Percentiles rank a stretch among this genome's conserved stretches.
phyloP scores from a whole-genome alignment of 305 asterid species.

The Solanum hybrid region DNA sequence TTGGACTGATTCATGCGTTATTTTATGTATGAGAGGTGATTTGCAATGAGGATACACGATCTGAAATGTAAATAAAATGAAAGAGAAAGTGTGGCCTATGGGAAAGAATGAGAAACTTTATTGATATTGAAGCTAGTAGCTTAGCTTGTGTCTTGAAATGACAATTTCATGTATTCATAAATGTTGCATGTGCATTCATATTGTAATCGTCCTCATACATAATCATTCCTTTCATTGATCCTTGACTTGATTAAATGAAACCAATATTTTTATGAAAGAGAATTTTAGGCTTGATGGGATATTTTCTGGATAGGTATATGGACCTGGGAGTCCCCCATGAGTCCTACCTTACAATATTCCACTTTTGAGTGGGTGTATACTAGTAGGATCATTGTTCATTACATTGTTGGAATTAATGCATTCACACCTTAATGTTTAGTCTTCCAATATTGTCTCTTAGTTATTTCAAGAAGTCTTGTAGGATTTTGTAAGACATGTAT shows the following conservation, averaged over 20 bases:
- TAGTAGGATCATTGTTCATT: background rate
- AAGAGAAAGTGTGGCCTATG: background rate
- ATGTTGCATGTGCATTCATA: background rate
- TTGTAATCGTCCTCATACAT: background rate
- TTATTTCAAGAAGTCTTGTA: too few relatives aligned
- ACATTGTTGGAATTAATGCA: background rate
- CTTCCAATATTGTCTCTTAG: too few relatives aligned
- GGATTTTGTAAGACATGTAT: too few relatives aligned
- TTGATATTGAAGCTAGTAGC: background rate
- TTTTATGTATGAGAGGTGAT: background rate
- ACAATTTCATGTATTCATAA: background rate
- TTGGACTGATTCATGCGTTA: background rate
- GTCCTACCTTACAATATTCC: background rate
- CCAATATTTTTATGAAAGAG: background rate
- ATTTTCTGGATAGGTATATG: background rate
- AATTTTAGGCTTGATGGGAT: background rate
- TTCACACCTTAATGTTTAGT: too few relatives aligned
- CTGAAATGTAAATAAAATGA: background rate
- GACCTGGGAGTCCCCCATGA: background rate
- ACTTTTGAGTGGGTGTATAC: background rate
- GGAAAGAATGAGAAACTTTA: background rate
- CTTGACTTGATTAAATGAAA: background rate
- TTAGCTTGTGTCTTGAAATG: background rate
- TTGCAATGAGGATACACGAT: background rate
- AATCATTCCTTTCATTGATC: background rate